A percentile compares a stretch with the other conserved stretches of the same genome.
Conservation (phyloP, 176 grass and related monocot genomes). For the Stipa capillata region DNA sequence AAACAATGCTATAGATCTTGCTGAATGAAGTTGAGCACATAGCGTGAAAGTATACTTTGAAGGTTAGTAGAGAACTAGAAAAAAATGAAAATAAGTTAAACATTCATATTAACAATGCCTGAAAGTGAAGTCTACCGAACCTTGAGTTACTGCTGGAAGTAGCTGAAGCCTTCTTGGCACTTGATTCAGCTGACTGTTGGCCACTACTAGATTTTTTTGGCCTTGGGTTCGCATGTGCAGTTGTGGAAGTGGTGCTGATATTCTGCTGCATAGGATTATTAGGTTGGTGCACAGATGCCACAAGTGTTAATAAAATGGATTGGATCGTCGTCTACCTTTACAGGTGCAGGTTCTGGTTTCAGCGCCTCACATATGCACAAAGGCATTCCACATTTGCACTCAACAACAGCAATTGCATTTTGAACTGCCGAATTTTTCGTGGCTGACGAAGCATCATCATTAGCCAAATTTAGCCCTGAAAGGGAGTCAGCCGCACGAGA, state of each 20-base stretch:
- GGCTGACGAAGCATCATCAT: slow-evolving; percentile 24
- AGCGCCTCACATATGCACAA: slow-evolving; percentile 77
- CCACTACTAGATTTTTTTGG: slow-evolving; percentile 46
- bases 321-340: slow-evolving; percentile 29
- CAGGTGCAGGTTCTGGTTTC: slow-evolving; percentile 43
- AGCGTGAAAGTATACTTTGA: neutral
- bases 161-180: slow-evolving; percentile 37
- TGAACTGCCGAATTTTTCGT: slow-evolving; percentile 10
- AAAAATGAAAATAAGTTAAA: neutral
- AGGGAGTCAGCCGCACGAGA: slow-evolving; percentile 29
- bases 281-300: neutral
- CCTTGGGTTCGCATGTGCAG: slow-evolving; percentile 33
- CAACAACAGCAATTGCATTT: slow-evolving; percentile 5
- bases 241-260: slow-evolving; percentile 31
- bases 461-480: slow-evolving; percentile 58
- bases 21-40: neutral
- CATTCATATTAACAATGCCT: neutral
- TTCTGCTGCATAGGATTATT: slow-evolving; percentile 21
- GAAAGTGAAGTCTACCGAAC: slow-evolving; percentile 17
- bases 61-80: neutral
- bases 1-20: neutral
- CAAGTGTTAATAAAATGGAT: neutral
- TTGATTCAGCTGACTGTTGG: slow-evolving; percentile 27
- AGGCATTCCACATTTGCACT: slow-evolving; percentile 84
- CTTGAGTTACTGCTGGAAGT: slow-evolving; percentile 72